Base-by-base conservation (phyloP, 2,329 filamentous ascomycete species). In the Colletotrichum orchidophilum region DNA sequence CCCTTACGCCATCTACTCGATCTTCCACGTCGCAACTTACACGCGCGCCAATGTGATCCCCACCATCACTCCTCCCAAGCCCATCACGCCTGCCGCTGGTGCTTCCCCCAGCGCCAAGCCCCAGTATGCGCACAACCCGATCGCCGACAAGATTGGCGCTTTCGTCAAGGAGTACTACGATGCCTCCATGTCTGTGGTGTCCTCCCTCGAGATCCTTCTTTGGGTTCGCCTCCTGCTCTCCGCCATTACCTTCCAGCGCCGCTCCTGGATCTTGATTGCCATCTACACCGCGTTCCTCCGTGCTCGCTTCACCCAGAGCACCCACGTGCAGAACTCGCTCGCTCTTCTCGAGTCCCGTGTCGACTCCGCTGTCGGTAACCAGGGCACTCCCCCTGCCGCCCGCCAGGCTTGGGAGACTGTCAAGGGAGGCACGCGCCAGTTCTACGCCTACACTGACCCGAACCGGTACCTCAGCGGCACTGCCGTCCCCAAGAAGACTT, bases 151-250 rank as follows among this genome's bases (percentile, higher is more conserved):
- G 76, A 97, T 99, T 81, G 95, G 95, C 76, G 88, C 88, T 78
- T 99, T 99, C 78, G 95, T 99, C 82, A 98, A 98, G 91, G 91
- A 95, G 81, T 98, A 98, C 89, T 99, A 99, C 81, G 96, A 99
- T 81, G 85, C 90, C 73, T 97, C 94, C 83, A 99, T 99, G 96
- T 94, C 93, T 69, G 86, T 98, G 72, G 96, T 99, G 35, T 93
- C 96, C 46, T 86, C 87, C 57, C 93, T 99, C 70, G 96, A 99
- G 86, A 94, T 98, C 75, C 84, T 89, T 50, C 90, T 98, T 71
- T 97, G 95, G 92, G 85, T 93, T 82, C 94, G 96, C 78, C 85
- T 99, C 66, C 79, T 97, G 59, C 83, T 95, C 65, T 92, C 94
- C 35, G 94, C 94, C 73, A 84, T 98, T 74, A 87, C 97, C 76